phyloP scores from a whole-genome alignment of 148 eudicot genomes.

The Polygonum maritimum region DNA sequence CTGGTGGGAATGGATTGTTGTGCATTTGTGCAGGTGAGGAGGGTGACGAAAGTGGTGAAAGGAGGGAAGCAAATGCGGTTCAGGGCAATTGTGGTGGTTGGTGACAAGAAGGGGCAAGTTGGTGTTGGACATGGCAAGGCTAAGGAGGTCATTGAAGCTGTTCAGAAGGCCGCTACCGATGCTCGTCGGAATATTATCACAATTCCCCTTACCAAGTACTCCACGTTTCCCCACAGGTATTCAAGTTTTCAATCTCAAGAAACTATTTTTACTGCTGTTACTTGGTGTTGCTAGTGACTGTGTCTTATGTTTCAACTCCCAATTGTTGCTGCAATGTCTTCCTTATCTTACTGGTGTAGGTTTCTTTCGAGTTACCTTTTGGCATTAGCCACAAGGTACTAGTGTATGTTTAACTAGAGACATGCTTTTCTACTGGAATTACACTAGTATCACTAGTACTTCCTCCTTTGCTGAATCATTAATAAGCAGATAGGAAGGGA shows the following conservation, averaged over 20 bases:
- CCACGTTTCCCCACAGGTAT: slow-evolving; percentile 91
- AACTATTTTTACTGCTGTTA: neutral
- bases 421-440: too few relatives aligned
- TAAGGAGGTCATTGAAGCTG: slow-evolving; percentile 66
- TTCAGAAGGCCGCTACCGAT: slow-evolving; percentile 67
- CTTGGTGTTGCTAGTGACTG: neutral
- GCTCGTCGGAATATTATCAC: slow-evolving; percentile 68
- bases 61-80: slow-evolving; percentile 91
- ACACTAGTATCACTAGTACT: too few relatives aligned
- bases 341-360: neutral
- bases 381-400: neutral
- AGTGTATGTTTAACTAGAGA: too few relatives aligned
- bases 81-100: slow-evolving; percentile 85
- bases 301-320: neutral
- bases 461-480: too few relatives aligned
- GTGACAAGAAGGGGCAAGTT: slow-evolving; percentile 79
- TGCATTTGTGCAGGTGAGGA: slow-evolving; percentile 47
- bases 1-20: neutral
- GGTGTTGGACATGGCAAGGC: slow-evolving; percentile 96
- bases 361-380: neutral
- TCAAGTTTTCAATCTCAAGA: neutral
- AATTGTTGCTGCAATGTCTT: neutral
- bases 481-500: neutral
- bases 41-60: slow-evolving; percentile 91
- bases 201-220: slow-evolving; percentile 79